Conservation (phyloP, 2,329 filamentous ascomycete species). For the Pseudofabraea citricarpa region DNA sequence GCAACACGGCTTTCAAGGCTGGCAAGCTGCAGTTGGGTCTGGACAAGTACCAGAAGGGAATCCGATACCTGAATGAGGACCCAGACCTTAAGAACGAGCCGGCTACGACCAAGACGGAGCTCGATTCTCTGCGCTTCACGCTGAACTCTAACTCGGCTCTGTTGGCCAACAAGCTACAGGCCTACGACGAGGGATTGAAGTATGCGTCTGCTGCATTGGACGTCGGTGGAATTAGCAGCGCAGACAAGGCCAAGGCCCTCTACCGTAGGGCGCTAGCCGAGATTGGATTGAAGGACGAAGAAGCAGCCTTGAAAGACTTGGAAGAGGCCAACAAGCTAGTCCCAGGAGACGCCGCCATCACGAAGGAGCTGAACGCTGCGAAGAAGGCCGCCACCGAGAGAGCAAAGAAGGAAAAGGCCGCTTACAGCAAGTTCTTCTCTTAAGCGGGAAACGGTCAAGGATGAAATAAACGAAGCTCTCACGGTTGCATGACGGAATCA, state of each 20-base stretch:
- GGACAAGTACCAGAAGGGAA: slow-evolving; percentile 90
- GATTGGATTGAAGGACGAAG: slow-evolving; percentile 76
- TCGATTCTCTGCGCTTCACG: slow-evolving; percentile 73
- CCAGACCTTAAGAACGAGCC: slow-evolving; percentile 70
- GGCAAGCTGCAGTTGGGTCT: slow-evolving; percentile 67
- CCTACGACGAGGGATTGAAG: slow-evolving; percentile 65
- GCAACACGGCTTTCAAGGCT: slow-evolving; percentile 87
- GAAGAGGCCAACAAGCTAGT: slow-evolving; percentile 69
- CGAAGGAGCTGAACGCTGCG: slow-evolving; percentile 69
- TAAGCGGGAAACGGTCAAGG: too few species aligned
- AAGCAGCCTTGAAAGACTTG: slow-evolving; percentile 70
- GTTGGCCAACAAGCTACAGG: slow-evolving; percentile 73
- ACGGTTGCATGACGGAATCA: too few species aligned
- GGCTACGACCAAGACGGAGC: slow-evolving; percentile 58
- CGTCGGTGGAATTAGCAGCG: slow-evolving; percentile 58
- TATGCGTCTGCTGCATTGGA: slow-evolving; percentile 71
- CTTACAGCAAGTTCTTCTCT: slow-evolving; percentile 84
- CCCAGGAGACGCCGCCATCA: slow-evolving; percentile 70
- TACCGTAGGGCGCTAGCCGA: slow-evolving; percentile 79
- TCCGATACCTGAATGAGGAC: slow-evolving; percentile 85
- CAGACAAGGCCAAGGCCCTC: slow-evolving; percentile 83
- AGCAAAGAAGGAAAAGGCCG: slow-evolving; percentile 84
- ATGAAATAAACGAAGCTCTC: too few species aligned
- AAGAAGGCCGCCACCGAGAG: slow-evolving; percentile 72
- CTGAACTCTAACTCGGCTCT: slow-evolving; percentile 88